Evolutionary conservation across 192 early-diverging fungal species (phyloP), one percentile per base, ranked within the genome.

Genomic region (Cetraspora pellucida): DNA sequence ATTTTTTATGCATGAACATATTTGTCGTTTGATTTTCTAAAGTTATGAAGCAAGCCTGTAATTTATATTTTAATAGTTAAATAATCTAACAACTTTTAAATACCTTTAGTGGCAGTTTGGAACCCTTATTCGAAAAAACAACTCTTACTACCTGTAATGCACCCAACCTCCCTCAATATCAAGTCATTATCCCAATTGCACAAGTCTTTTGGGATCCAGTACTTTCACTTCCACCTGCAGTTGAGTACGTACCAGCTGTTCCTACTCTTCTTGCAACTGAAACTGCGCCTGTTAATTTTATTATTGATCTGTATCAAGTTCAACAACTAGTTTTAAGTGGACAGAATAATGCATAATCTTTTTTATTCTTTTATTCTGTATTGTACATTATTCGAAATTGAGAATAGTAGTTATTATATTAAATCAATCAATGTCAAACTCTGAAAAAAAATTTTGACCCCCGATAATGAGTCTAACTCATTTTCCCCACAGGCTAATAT

Each of bases 181-280:
- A 70, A 70, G 68, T 50, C 23, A 70, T n/a, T 52, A 70, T 70
- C 23, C 68, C 68, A 70, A 52, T 70, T 47, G 44, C 68, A 70
- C 46, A 70, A 50, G 68, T 70, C 25, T 70, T 70, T 27, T 70
- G 68, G 68, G 49, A 70, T 52, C 68, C 68, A 52, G 46, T 27
- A 47, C n/a, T 74, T 60, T 7, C 43, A 44, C 37, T 25, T 57
- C 11, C 55, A 74, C 19, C 46, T 44, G 43, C 37, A 17, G 72
- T 8, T 74, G 72, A 7, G 30, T 74, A 58, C 19, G 0, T 58
- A 4, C 43, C 31, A 27, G 11, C n/a, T 74, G 72, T 60, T 23
- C 28, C 58, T 21, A 19, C 2, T 45, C 37, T 55, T 70, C 44
- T 50, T 70, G 49, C 46, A 52, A 70, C 10, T 50, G 49, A 70